Evolutionary conservation across 2,329 filamentous ascomycete genomes (phyloP).

Genomic region (Magnaporthales sp.): DNA sequence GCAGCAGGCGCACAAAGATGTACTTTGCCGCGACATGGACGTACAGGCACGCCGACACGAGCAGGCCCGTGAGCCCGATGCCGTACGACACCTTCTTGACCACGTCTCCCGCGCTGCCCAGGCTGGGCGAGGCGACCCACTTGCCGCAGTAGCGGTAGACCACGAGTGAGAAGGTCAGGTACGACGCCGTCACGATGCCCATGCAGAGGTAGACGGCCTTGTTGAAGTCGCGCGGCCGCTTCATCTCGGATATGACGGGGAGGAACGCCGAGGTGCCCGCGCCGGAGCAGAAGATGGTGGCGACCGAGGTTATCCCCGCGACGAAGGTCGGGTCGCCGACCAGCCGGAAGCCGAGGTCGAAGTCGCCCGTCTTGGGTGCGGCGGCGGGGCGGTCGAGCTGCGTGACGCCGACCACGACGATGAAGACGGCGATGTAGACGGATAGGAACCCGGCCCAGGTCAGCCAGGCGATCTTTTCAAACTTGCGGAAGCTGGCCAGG

Average conservation of each 20-base stretch:
- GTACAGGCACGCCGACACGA: slow-evolving; percentile 29
- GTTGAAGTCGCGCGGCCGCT: slow-evolving; percentile 46
- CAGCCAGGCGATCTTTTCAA: slow-evolving; percentile 52
- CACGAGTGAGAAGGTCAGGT: slow-evolving; percentile 31
- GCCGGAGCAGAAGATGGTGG: slow-evolving; percentile 51
- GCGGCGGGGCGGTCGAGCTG: slow-evolving; percentile 45
- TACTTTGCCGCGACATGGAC: slow-evolving; percentile 19
- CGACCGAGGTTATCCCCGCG: slow-evolving; percentile 44
- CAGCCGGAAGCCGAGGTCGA: slow-evolving; percentile 48
- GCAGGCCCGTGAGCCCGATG: slow-evolving; percentile 44
- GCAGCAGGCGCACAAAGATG: slow-evolving; percentile 23
- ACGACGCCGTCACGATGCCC: background rate
- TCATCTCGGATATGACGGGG: slow-evolving; percentile 59
- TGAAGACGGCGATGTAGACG: slow-evolving; percentile 49
- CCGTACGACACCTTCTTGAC: slow-evolving; percentile 56
- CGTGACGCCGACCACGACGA: slow-evolving; percentile 45
- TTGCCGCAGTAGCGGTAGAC: slow-evolving; percentile 54
- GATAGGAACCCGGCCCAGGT: slow-evolving; percentile 52
- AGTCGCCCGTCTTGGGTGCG: slow-evolving; percentile 31
- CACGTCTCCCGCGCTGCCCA: slow-evolving; percentile 49
- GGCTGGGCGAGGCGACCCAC: slow-evolving; percentile 53
- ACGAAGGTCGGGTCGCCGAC: slow-evolving; percentile 49
- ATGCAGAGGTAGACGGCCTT: slow-evolving; percentile 42
- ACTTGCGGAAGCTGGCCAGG: slow-evolving; percentile 45
- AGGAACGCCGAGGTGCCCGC: slow-evolving; percentile 53